Conservation (phyloP, 2,329 filamentous ascomycete species). For the Talaromyces sp. region DNA sequence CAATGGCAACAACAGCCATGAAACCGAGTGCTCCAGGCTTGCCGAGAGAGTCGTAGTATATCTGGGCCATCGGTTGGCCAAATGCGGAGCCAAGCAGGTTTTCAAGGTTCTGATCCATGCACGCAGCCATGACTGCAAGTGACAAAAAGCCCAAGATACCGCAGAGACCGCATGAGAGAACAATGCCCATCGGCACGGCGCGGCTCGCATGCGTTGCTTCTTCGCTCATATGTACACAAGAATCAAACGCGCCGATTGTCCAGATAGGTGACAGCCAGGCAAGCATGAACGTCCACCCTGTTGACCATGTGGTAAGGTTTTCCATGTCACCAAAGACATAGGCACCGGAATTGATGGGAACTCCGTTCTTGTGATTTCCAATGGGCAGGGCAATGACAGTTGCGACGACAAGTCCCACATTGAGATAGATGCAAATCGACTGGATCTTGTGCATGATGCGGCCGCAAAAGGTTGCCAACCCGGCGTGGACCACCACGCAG, state of each 20-base stretch:
- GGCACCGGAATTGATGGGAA: constrained; percentile 29
- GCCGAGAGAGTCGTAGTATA: constrained; percentile 58
- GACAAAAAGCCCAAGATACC: constrained; percentile 57
- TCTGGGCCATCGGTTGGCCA: constrained; percentile 57
- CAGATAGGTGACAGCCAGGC: constrained; percentile 60
- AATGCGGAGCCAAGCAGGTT: constrained; percentile 47
- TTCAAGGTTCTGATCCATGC: constrained; percentile 51
- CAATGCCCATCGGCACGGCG: constrained; percentile 56
- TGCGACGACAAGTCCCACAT: constrained; percentile 52
- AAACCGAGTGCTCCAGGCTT: constrained; percentile 56
- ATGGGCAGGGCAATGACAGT: constrained; percentile 56
- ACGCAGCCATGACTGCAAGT: constrained; percentile 54
- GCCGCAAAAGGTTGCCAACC: constrained; percentile 50
- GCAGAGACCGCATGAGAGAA: constrained; percentile 53
- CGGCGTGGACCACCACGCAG: constrained; percentile 51
- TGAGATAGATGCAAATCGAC: constrained; percentile 52
- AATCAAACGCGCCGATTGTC: constrained; percentile 53
- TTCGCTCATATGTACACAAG: constrained; percentile 57
- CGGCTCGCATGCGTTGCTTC: constrained; percentile 58
- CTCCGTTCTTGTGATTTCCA: constrained; percentile 31
- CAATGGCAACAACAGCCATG: constrained; percentile 56
- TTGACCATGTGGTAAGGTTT: constrained; percentile 57
- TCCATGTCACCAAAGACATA: constrained; percentile 56
- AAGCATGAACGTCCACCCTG: constrained; percentile 56
- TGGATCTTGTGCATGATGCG: constrained; percentile 58